Percentiles rank a stretch among this genome's conserved stretches.
These are phyloP conservation scores for Neopestalotiopsis rosae DNA, from an alignment of 2,329 filamentous ascomycete genomes.

Conservation along the genomic window DNA sequence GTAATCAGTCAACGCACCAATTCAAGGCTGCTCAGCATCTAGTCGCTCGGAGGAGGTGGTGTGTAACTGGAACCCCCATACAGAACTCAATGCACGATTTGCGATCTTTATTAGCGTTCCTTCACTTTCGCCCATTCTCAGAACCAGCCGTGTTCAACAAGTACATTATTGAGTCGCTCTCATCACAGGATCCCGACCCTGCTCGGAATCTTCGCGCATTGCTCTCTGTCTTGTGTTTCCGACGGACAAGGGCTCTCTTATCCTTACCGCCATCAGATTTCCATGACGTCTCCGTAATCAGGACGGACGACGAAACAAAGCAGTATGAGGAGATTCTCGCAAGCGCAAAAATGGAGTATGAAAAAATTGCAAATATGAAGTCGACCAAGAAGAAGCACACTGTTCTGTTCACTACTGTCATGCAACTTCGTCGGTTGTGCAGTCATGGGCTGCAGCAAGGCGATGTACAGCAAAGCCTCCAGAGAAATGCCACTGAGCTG, in stretches of 20 bases:
- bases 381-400: background rate
- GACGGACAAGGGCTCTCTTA: slow-evolving; percentile 17
- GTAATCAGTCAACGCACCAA: background rate
- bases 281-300: background rate
- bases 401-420: background rate
- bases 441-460: background rate
- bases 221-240: slow-evolving; percentile 18
- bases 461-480: background rate
- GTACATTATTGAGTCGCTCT: slow-evolving; percentile 22
- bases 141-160: slow-evolving; percentile 20
- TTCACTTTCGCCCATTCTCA: slow-evolving; percentile 30
- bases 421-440: background rate
- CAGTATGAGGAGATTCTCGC: slow-evolving; percentile 17
- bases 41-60: slow-evolving; percentile 24
- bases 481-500: background rate
- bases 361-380: background rate
- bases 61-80: slow-evolving; percentile 43
- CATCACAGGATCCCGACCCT: background rate
- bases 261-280: slow-evolving; percentile 10
- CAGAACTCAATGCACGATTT: slow-evolving; percentile 44
- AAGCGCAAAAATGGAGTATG: slow-evolving; percentile 4
- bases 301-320: background rate
- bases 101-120: slow-evolving; percentile 37
- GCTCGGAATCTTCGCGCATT: slow-evolving; percentile 14
- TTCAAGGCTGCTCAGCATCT: slow-evolving; percentile 35